Evolutionary conservation across 768 basidiomycete species (phyloP), one percentile per base, ranked within the genome.

Genomic region (Coprinopsis cinerea): DNA sequence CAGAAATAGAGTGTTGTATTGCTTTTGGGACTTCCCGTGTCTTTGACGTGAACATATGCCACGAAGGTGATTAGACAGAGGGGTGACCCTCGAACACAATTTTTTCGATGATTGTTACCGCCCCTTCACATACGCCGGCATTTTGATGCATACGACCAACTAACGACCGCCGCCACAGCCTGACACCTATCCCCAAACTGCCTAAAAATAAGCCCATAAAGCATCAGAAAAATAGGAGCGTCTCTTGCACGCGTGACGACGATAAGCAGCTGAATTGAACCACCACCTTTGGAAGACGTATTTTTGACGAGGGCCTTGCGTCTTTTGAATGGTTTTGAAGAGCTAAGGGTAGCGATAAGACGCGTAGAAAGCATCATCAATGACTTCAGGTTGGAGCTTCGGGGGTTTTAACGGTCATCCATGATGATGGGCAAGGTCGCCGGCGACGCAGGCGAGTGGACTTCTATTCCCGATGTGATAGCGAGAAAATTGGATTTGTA

Each of bases 371-470:
- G 37, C 37, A 43, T 43, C 41, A 43, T 43, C 41, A 17, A 43
- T 43, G 41, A 43, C 41, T 43, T 43, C 41, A 43, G 17, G 24
- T 43, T 43, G 20, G 41, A 26, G 24, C 22, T 26, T n/a, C 41
- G 41, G 22, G 7, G 23, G 22, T 17, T 24, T 23, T 43, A 43
- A 23, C 7, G 5, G 23, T 43, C 41, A 43, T 22, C 25, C 6
- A 43, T 43, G 41, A 43, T 22, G 23, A 23, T 23, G 6, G 36
- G 18, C 9, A 34, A 34, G 30, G n/a, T 9, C 30, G 30, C 30
- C 30, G 37, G 37, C 11, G 18, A 17, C 37, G 7, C 9, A 18
- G 18, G 18, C 7, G 18, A 10, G 18, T 18, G 9, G 37, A 7
- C 37, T 10, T 39, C 30, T 7, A 32, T 32, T 7, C 9, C 7